A percentile compares a stretch with the other conserved stretches of the same genome.
These are phyloP conservation scores for Xylaria telfairii DNA, from an alignment of 495 filamentous ascomycete species.

Conservation along the genomic window DNA sequence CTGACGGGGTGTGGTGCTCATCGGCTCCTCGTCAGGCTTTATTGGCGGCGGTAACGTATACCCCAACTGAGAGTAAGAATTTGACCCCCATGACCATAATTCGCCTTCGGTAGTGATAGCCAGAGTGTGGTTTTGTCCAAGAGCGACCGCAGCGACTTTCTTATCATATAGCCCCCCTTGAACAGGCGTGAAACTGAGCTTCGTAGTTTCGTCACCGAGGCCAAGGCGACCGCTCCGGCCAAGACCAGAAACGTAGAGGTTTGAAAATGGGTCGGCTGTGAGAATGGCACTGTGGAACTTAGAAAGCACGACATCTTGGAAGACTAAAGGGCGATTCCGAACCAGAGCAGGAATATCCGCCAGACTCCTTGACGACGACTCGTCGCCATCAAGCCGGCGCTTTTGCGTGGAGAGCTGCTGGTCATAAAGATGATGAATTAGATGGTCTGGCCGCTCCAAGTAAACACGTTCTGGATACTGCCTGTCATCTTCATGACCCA, in stretches of 20 bases:
- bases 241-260: constrained; percentile 92
- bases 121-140: constrained; percentile 91
- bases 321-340: constrained; percentile 69
- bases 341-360: constrained; percentile 70
- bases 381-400: constrained; percentile 31
- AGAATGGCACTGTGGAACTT: constrained; percentile 92
- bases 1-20: constrained; percentile 81
- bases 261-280: constrained; percentile 87
- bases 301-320: constrained; percentile 81
- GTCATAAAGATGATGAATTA: constrained; percentile 71
- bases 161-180: constrained; percentile 73
- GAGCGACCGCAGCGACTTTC: constrained; percentile 71
- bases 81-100: constrained; percentile 92
- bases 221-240: constrained; percentile 90
- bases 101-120: constrained; percentile 82
- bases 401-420: constrained; percentile 57
- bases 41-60: constrained; percentile 65
- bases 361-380: constrained; percentile 41
- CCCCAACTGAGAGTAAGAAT: constrained; percentile 84
- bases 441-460: constrained; percentile 79
- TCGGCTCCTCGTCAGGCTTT: constrained; percentile 76
- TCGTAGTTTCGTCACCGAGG: constrained; percentile 85
- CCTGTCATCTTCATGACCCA: constrained; percentile 91
- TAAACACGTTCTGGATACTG: constrained; percentile 86
- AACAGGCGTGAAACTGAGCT: constrained; percentile 82